Evolutionary conservation across 2,329 filamentous ascomycete genomes (phyloP).

Genomic region (Epichloe hybrida): DNA sequence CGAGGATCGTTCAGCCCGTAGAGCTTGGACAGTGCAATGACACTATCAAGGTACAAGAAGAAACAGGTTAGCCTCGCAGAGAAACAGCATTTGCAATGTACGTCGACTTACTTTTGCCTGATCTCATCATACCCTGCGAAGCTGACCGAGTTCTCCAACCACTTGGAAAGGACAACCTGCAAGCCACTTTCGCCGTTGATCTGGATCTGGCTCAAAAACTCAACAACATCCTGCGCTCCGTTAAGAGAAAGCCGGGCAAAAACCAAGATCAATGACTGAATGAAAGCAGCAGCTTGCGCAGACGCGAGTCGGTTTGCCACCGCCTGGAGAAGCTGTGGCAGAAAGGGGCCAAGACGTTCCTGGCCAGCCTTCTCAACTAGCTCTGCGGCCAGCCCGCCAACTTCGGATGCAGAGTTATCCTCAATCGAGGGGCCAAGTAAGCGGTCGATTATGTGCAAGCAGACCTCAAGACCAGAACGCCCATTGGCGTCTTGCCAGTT

Average conservation of each 20-base stretch:
- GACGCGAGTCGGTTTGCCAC: slow-evolving; percentile 75
- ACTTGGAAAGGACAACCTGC: slow-evolving; percentile 80
- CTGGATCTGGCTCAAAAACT: slow-evolving; percentile 76
- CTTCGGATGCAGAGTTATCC: slow-evolving; percentile 89
- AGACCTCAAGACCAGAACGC: slow-evolving; percentile 75
- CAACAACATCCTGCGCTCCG: slow-evolving; percentile 76
- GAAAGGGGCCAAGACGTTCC: slow-evolving; percentile 77
- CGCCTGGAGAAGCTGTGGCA: slow-evolving; percentile 76
- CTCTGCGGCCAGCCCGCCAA: slow-evolving; percentile 85
- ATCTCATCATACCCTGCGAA: slow-evolving; percentile 99
- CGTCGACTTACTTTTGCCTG: slow-evolving; percentile 66
- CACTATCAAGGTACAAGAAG: slow-evolving; percentile 36
- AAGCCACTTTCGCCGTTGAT: slow-evolving; percentile 73
- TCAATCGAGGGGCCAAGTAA: slow-evolving; percentile 73
- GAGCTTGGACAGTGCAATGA: slow-evolving; percentile 84
- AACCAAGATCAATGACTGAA: slow-evolving; percentile 89
- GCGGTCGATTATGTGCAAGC: slow-evolving; percentile 82
- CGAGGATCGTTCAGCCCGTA: slow-evolving; percentile 78
- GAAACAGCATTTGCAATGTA: not conserved
- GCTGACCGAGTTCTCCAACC: slow-evolving; percentile 92
- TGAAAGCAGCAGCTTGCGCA: slow-evolving; percentile 76
- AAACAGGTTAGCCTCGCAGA: not conserved
- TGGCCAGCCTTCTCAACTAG: slow-evolving; percentile 91
- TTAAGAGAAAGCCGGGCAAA: slow-evolving; percentile 82
- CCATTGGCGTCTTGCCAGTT: slow-evolving; percentile 70